Evolutionary conservation across 2,329 filamentous ascomycete genomes (phyloP), one percentile per base, ranked within the genome.

Genomic region (Aspergillus ochraceoroseus): DNA sequence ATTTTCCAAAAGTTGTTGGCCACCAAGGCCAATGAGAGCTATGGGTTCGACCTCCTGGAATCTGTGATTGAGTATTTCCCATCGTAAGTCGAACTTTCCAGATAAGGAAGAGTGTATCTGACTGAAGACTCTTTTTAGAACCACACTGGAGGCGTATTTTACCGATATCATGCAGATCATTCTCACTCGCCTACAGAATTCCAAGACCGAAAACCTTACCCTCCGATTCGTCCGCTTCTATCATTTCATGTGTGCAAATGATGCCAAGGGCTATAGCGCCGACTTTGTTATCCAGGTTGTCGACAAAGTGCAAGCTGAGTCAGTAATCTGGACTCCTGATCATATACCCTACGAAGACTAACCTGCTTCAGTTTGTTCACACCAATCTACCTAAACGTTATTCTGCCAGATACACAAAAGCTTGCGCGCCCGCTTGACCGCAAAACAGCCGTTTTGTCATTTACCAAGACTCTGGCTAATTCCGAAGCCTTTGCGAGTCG

Each of bases 151-250:
- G 50, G 73, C 74, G 13, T 95, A 88, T 66, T 94, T 94, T 59
- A 72, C 77, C 6, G 80, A 82, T 1, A 85, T 98, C 44, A 73
- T 96, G 42, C 80, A 82, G 43, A 76, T 96, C 27, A 77, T 96
- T 57, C 83, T 95, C 60, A 85, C 80, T 11, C 74, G 82, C 25
- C 68, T 86, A 44, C 74, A 71, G 71, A 83, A 73, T 68, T 87
- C 68, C 67, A 92, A 77, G 68, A 82, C 89, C 0, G 90, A 96
- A 55, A 84, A 80, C 32, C 85, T 94, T 65, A 85, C 88, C 55
- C 71, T 87, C 39, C 83, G 88, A 38, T 95, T 98, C 62, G 85
- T 89, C 38, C 83, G 88, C 22, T 94, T 98, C 72, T 98, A 94
- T 64, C 90, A 98, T 65, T 81, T 95, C 48, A 77, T 96, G 39